These are phyloP conservation scores for Cutaneotrichosporon dermatis DNA, from an alignment of 1,284 basidiomycete genomes.

Conservation along the genomic window DNA sequence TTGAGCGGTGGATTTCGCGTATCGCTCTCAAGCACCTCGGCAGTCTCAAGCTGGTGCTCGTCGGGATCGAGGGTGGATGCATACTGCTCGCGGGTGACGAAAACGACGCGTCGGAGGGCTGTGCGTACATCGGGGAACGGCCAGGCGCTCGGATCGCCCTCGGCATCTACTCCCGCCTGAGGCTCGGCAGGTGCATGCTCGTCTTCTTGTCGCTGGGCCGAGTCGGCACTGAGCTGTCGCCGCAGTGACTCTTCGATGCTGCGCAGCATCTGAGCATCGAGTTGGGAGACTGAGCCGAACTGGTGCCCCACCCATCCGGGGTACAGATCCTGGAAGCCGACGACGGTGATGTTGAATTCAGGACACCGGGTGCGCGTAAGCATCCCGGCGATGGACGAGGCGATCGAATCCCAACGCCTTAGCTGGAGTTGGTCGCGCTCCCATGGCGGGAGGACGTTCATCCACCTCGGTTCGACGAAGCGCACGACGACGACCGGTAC, in stretches of 20 bases:
- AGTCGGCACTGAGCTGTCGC: background rate
- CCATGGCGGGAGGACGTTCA: slow-evolving; percentile 6
- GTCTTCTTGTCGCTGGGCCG: background rate
- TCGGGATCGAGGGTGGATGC: background rate
- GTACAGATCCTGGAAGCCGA: background rate
- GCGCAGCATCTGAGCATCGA: slow-evolving; percentile 6
- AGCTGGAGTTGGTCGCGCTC: background rate
- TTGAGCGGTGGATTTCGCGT: background rate
- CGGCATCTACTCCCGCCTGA: no score
- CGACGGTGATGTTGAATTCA: slow-evolving; percentile 5
- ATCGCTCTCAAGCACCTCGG: background rate
- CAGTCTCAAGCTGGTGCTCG: slow-evolving; percentile 9
- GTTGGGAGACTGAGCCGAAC: background rate
- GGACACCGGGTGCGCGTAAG: background rate
- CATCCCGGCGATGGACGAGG: background rate
- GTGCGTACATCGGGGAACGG: background rate
- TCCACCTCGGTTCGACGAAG: slow-evolving; percentile 9
- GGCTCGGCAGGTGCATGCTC: no score
- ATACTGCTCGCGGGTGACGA: slow-evolving; percentile 9
- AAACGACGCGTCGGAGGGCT: background rate
- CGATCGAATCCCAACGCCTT: slow-evolving; percentile 3
- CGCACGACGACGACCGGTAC: slow-evolving; percentile 7
- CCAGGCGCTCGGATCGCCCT: background rate
- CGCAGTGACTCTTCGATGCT: slow-evolving; percentile 2
- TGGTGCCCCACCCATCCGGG: slow-evolving; percentile 1